Percentiles rank a stretch among this genome's conserved stretches.
Conservation (phyloP, 1,139 yeast genomes). For the Candida tropicalis region DNA sequence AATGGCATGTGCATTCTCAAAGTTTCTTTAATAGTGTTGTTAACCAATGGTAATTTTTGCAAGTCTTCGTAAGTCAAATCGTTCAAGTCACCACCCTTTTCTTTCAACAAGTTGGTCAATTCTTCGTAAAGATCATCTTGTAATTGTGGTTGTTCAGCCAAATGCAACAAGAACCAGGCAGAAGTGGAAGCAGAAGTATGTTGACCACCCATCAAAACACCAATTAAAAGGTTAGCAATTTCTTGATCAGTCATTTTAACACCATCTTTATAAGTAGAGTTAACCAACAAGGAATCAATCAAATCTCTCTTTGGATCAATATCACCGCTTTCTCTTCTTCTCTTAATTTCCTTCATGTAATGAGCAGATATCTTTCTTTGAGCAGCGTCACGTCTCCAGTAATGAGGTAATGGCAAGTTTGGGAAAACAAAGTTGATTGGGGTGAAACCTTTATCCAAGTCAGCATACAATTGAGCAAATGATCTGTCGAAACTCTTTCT, state of each 20-base stretch:
- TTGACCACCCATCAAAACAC: slow-evolving; percentile 98
- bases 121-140: slow-evolving; percentile 82
- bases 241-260: slow-evolving; percentile 91
- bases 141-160: slow-evolving; percentile 81
- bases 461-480: slow-evolving; percentile 85
- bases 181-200: slow-evolving; percentile 97
- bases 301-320: slow-evolving; percentile 80
- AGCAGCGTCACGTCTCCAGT: slow-evolving; percentile 83
- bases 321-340: slow-evolving; percentile 75
- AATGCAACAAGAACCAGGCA: slow-evolving; percentile 90
- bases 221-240: slow-evolving; percentile 91
- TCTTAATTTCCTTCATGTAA: slow-evolving; percentile 73
- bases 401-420: slow-evolving; percentile 84
- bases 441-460: slow-evolving; percentile 94
- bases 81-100: slow-evolving; percentile 45
- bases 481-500: slow-evolving; percentile 79
- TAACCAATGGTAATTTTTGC: slow-evolving; percentile 78
- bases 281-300: slow-evolving; percentile 82
- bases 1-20: slow-evolving; percentile 94
- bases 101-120: slow-evolving; percentile 63
- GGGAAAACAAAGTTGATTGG: slow-evolving; percentile 97
- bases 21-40: slow-evolving; percentile 87
- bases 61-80: slow-evolving; percentile 81
- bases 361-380: slow-evolving; percentile 79
- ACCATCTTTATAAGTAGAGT: slow-evolving; percentile 90